Base-by-base conservation (phyloP, 1,284 basidiomycete genomes). In the Sanghuangporus baumii region DNA sequence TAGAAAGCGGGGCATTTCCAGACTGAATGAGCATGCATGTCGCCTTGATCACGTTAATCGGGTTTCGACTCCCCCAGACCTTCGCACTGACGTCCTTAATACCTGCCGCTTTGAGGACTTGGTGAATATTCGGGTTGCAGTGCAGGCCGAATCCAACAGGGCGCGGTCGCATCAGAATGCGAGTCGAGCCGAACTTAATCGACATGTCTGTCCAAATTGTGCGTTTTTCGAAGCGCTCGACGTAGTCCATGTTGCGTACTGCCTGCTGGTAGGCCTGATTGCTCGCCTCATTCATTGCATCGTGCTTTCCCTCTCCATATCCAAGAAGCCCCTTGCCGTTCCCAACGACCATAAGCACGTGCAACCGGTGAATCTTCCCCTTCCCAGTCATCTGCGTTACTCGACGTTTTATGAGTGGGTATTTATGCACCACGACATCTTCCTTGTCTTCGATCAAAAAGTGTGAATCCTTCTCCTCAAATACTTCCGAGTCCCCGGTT, bases 41-140 rank as follows among this genome's bases (percentile, higher is more conserved):
- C 34, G 84, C 81, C 74, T 85, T 84, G 71, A 81, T 74, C 65
- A 81, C 79, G 68, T 77, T 88, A 69, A 91, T 79, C 47, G 84
- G 85, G 75, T 96, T 97, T 67, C 93, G 81, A 69, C 91, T 95
- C 40, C 96, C 95, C 84, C 93, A 91, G 47, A 98, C 92, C 75
- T 96, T 96, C 34, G 93, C 96, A 68, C 90, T 93, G 52, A 93
- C 84, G 74, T 99, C 96, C 73, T 93, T 91, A 77, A 98, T 93
- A 11, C 96, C 96, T 1, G 93, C 94, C 0, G 95, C 94, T 69
- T 93, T 91, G 70, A 96, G 83, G 58, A 99, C 82, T 69, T 88
- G 84, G 75, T 98, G 95, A 60, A 98, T 80, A 69, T 90, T 85
- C 7, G 93, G 94, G 67, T 96, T 94, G 70, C 93, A 94, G 67